Evolutionary conservation across 768 basidiomycete species (phyloP), one percentile per base, ranked within the genome.

Genomic region (Lentinula boryana): DNA sequence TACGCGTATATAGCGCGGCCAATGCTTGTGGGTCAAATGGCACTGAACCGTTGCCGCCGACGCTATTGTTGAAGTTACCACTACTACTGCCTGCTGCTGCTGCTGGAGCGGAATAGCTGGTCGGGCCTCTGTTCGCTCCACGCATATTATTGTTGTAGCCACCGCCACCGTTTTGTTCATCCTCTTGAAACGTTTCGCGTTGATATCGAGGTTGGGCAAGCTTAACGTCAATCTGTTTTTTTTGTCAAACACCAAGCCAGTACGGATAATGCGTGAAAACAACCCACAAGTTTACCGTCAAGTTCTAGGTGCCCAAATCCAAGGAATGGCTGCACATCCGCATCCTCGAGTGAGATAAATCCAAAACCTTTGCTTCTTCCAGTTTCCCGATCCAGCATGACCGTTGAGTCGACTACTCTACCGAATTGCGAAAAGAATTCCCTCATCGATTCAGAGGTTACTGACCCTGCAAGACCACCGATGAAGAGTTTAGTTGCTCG

Each of bases 381-480:
- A 3, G 94, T 95, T 73, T 98, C 95, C 48, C 94, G 88, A 74
- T 99, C 97, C 66, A 97, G 81, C 97, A 98, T 99, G 66, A 99
- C 94, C 1, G 96, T 98, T 49, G 96, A 95, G 72, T 99, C 96
- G 68, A 97, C 90, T 64, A 99, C 95, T 65, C 88, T 89, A 63
- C 97, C 97, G 66, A 91, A 98, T 70, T 95, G 90, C 46, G 88
- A 86, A 75, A 98, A 96, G 76, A 91, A 98, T 57, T 87, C 85
- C 65, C 91, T 87, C 88, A 98, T 91, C 0, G 88, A 90, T 68
- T 97, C 95, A 21, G 92, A 93, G 4, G 95, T 98, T 36, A 98
- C 95, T 59, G 87, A 87, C 16, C 90, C 88, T 2, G 95, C 90
- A 1, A 99, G 81, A 21, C 95, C 94, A 48, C 97, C 96, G 36